A percentile compares a stretch with the other conserved stretches of the same genome.
Conservation (phyloP, 2,329 filamentous ascomycete species). For the Xylaria sp. region DNA sequence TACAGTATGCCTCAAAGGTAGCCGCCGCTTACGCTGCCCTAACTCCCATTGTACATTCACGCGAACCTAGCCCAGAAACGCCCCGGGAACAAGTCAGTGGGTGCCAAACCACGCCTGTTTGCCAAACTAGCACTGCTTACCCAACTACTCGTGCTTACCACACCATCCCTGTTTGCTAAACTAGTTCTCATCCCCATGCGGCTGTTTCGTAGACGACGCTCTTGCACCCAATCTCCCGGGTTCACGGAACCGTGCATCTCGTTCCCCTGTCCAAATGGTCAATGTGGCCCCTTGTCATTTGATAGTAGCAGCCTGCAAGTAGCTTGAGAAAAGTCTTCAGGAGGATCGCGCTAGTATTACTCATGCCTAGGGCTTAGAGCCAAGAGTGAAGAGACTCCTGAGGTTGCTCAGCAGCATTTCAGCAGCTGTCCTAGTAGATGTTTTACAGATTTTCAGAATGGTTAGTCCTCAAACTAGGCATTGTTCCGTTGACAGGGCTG, state of each 20-base stretch:
- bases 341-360: not conserved
- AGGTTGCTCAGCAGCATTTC: not conserved
- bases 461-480: not conserved
- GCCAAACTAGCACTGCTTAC: not conserved
- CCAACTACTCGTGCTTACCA: not conserved
- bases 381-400: not conserved
- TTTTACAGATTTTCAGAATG: not conserved
- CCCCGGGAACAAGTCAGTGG: not conserved
- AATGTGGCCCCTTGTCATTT: slow-evolving; percentile 6
- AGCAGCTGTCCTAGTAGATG: not conserved
- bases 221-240: slow-evolving; percentile 7
- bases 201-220: not conserved
- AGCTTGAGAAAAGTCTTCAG: not conserved
- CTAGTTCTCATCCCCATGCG: not conserved
- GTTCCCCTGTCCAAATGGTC: not conserved
- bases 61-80: not conserved
- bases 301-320: not conserved
- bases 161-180: not conserved
- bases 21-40: slow-evolving; percentile 7
- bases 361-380: not conserved
- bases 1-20: not conserved
- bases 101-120: not conserved
- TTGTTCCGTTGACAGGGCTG: not conserved
- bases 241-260: not conserved
- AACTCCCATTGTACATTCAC: not conserved